phyloP scores from a whole-genome alignment of 768 basidiomycete species.

The Arthromyces matolae region DNA sequence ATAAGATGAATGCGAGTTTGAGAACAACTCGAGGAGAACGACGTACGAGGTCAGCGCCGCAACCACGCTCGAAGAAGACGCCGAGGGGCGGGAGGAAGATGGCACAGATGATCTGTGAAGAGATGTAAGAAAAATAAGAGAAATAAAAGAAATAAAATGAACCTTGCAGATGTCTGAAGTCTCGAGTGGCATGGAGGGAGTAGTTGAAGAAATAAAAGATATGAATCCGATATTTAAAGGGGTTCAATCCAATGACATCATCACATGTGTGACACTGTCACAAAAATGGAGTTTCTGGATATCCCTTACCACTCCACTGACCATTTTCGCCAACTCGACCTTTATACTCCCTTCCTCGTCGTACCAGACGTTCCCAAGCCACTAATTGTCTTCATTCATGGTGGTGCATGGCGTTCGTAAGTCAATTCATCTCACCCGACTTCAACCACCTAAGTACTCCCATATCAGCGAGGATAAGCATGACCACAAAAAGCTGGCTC shows the following conservation, averaged over 20 bases:
- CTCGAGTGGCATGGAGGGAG: conserved; percentile 73
- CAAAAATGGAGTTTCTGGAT: conserved; percentile 26
- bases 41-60: conserved; percentile 69
- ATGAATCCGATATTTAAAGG: no score
- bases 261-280: conserved; percentile 3
- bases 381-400: conserved; percentile 72
- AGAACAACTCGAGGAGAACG: conserved; percentile 4
- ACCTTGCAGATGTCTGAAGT: conserved; percentile 78
- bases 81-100: conserved; percentile 79
- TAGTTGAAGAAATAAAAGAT: no score
- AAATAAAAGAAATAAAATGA: conserved; percentile 14
- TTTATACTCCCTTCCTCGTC: conserved; percentile 36
- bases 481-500: conserved; percentile 53
- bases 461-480: conserved; percentile 66
- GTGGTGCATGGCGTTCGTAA: conserved; percentile 81
- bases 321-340: conserved; percentile 49
- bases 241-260: conserved; percentile 13
- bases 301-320: conserved; percentile 38
- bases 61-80: conserved; percentile 88
- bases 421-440: conserved; percentile 19
- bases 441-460: neutral
- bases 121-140: conserved; percentile 8
- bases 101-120: conserved; percentile 50
- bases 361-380: conserved; percentile 6
- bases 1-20: neutral